Base-by-base conservation (phyloP, 208 protist genomes). In the Crithidia fasciculata region DNA sequence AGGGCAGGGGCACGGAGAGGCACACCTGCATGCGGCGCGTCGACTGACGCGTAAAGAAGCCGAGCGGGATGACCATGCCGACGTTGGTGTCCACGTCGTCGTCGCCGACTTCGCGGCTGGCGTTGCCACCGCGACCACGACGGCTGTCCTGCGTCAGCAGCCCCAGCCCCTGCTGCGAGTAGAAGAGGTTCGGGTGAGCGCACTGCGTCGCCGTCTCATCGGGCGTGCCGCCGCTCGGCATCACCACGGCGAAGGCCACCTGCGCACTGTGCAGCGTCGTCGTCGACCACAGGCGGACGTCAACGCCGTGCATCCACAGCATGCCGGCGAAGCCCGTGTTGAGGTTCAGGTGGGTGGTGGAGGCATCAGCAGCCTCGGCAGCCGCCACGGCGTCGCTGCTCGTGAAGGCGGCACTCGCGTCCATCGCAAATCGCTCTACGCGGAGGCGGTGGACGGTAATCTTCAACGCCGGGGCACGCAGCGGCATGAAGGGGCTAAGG, bases 1-100 rank as follows among this genome's bases (percentile, higher is more conserved):
- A 94, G 7, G 84, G 77, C 52, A 82, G 75, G 0, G 86, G 89
- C 8, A 94, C 74, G 43, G 89, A 94, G n/a, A 94, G 78, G 62
- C 89, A 94, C 39, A 94, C 28, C 59, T 83, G 89, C 82, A 94
- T 86, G 52, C 76, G 82, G 3, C 81, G 81, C 18, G 73, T 70
- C 16, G 81, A 85, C 59, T 85, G 82, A 18, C 82, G 61, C 12
- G 39, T 19, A 8, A 94, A 74, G 78, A 87, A 91, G 36, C 80
- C 78, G 0, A 82, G 84, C 9, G 89, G 87, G 16, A 91, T 68
- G 18, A 94, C 72, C 16, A 94, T 65, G 13, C 76, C 74, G 0
- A 76, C 73, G 36, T 53, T 19, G 15, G 57, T 53, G 43, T 74
- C 61, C 44, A 63, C 50, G 16, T 53, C 43, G 5, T 56, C 61